phyloP scores from a whole-genome alignment of 148 eudicot species.

The Camellia japonica region DNA sequence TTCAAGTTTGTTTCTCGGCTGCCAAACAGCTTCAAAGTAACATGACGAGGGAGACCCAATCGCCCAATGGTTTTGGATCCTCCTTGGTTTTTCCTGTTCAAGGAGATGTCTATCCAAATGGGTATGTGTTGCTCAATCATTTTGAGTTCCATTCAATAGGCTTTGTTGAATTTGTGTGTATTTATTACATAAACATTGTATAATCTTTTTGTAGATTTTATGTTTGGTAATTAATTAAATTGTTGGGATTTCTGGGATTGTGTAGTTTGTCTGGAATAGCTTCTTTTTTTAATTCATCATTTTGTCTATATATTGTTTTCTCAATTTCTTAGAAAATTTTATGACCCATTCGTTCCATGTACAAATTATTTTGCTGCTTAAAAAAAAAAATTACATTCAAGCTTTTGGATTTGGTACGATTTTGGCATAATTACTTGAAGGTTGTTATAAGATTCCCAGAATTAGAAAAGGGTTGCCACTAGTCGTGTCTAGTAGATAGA shows the following conservation, averaged over 20 bases:
- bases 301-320: neutral
- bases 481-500: neutral
- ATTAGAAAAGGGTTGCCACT: neutral
- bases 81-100: constrained; percentile 11
- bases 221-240: neutral
- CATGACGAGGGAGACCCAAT: neutral
- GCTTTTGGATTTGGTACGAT: too few relatives aligned
- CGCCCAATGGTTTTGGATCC: neutral
- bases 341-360: neutral
- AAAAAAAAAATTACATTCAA: neutral
- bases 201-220: neutral
- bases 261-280: neutral
- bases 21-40: neutral
- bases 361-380: neutral
- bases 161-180: too few relatives aligned
- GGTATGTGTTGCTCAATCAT: neutral
- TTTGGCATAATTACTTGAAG: neutral
- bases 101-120: constrained; percentile 5
- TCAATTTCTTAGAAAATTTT: neutral
- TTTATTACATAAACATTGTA: too few relatives aligned
- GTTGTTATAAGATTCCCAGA: neutral
- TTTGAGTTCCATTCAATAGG: neutral
- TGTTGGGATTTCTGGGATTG: neutral
- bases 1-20: neutral
- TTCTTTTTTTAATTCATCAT: neutral